Conservation (phyloP, 2,329 filamentous ascomycete species). For the Arthroderma sp. region DNA sequence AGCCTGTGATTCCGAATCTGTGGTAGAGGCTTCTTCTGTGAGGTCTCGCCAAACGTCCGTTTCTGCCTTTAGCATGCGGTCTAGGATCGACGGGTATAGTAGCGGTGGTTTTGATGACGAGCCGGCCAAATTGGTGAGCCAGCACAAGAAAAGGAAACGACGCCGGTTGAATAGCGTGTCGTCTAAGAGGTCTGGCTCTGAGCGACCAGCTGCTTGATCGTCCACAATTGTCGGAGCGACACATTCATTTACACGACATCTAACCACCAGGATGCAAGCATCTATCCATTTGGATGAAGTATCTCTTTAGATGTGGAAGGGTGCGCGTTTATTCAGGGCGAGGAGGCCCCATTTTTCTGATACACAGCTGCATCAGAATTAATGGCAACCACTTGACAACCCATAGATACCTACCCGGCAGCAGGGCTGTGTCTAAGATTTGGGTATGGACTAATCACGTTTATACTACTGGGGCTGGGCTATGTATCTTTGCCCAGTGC, state of each 20-base stretch:
- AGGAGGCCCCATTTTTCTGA: neutral
- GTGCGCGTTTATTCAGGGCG: neutral
- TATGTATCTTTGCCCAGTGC: too few species aligned
- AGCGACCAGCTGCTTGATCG: neutral
- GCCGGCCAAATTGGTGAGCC: neutral
- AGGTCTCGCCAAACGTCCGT: neutral
- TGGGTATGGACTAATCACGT: too few species aligned
- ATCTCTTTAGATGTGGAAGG: neutral
- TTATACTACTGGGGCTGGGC: too few species aligned
- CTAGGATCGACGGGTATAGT: neutral
- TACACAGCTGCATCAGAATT: neutral
- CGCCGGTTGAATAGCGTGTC: constrained; percentile 4
- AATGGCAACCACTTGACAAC: neutral
- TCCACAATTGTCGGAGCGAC: neutral
- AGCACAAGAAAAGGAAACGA: neutral
- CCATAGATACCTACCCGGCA: too few species aligned
- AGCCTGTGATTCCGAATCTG: constrained; percentile 13
- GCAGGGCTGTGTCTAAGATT: too few species aligned
- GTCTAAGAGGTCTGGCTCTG: neutral
- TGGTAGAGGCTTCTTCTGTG: neutral
- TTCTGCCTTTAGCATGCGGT: constrained; percentile 1
- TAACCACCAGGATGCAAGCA: neutral
- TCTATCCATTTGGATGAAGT: neutral
- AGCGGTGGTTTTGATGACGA: neutral
- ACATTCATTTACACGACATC: neutral